Conservation (phyloP, 2,329 filamentous ascomycete genomes). For the Colletotrichum spinosum region DNA sequence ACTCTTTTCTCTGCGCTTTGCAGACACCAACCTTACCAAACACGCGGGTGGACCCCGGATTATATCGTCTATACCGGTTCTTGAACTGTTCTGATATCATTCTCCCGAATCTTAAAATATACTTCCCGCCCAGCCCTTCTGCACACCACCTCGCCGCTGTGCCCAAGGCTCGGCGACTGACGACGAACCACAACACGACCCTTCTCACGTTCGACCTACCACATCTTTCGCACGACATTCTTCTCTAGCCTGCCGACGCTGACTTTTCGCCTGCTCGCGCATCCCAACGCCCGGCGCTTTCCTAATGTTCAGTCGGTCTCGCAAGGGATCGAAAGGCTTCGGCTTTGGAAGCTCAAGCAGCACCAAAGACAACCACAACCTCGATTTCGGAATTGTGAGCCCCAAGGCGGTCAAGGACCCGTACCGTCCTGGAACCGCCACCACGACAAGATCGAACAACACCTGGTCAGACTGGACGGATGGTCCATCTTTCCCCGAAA, state of each 20-base stretch:
- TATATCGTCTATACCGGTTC: slow-evolving; percentile 29
- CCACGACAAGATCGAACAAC: slow-evolving; percentile 30
- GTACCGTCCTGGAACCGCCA: slow-evolving; percentile 34
- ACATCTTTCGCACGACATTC: not conserved
- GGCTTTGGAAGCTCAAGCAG: slow-evolving; percentile 35
- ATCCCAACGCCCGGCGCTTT: slow-evolving; percentile 10
- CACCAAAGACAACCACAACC: slow-evolving; percentile 33
- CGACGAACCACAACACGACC: slow-evolving; percentile 1
- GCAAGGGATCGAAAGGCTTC: slow-evolving; percentile 37
- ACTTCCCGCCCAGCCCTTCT: slow-evolving; percentile 28
- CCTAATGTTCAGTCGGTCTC: slow-evolving; percentile 35
- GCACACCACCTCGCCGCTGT: slow-evolving; percentile 7
- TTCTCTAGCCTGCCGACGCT: slow-evolving; percentile 3
- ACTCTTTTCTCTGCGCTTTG: slow-evolving; percentile 28
- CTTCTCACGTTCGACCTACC: not conserved
- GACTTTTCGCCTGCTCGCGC: slow-evolving; percentile 10
- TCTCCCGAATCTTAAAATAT: slow-evolving; percentile 26
- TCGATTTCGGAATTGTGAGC: slow-evolving; percentile 36
- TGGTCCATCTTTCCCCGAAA: slow-evolving; percentile 51
- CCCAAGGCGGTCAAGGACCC: slow-evolving; percentile 33
- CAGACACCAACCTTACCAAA: slow-evolving; percentile 20
- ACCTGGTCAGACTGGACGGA: slow-evolving; percentile 41
- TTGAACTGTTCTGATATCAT: slow-evolving; percentile 26
- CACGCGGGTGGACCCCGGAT: slow-evolving; percentile 32
- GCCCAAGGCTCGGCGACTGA: slow-evolving; percentile 22